These are phyloP conservation scores for Trypanosoma mega DNA, from an alignment of 208 protist species.

Conservation along the genomic window DNA sequence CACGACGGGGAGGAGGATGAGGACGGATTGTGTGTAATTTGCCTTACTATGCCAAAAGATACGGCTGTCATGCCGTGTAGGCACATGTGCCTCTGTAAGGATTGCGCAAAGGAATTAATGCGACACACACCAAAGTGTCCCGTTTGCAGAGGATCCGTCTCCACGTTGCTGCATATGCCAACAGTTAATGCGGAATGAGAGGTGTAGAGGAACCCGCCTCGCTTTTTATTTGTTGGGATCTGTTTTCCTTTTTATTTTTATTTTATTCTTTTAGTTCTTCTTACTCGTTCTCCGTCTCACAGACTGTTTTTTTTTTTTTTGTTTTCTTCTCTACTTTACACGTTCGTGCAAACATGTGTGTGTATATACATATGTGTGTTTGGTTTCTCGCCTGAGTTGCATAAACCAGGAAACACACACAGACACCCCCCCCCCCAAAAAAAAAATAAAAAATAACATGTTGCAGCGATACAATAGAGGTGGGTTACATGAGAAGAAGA, in stretches of 20 bases:
- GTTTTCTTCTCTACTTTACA: no score
- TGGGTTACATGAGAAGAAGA: background rate
- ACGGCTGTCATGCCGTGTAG: slow-evolving; percentile 94
- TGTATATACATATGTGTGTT: no score
- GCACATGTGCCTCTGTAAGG: slow-evolving; percentile 94
- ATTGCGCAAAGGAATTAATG: slow-evolving; percentile 91
- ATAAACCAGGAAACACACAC: background rate
- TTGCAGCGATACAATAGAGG: background rate
- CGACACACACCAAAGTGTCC: slow-evolving; percentile 93
- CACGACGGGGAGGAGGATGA: slow-evolving; percentile 80
- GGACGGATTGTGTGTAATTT: slow-evolving; percentile 92
- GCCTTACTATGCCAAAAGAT: slow-evolving; percentile 89
- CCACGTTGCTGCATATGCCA: slow-evolving; percentile 87
- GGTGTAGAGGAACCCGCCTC: no score
- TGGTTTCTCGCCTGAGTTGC: no score
- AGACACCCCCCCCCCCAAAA: background rate
- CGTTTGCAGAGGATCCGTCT: slow-evolving; percentile 90
- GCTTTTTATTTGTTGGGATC: no score
- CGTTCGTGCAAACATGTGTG: no score
- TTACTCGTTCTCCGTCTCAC: no score
- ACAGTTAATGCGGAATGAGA: slow-evolving; percentile 30
- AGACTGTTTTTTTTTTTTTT: no score
- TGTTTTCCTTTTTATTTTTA: no score
- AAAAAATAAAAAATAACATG: background rate
- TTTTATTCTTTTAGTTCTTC: no score